Conservation (phyloP, 148 eudicot species). For the Fagopyrum esculentum region DNA sequence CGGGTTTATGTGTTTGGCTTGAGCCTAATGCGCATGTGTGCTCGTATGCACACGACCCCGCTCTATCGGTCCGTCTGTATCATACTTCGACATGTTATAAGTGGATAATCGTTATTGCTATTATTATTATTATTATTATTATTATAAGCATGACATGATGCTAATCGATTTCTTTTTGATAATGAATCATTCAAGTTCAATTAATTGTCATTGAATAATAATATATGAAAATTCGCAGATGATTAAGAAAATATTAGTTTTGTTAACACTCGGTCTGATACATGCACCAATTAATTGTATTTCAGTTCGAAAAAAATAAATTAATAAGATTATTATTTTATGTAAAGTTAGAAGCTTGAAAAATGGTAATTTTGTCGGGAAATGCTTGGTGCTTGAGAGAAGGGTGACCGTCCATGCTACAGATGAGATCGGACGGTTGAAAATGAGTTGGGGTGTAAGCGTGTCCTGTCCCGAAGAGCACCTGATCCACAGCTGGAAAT, state of each 20-base stretch:
- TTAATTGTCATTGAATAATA: background rate
- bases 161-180: background rate
- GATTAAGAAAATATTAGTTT: background rate
- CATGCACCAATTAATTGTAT: background rate
- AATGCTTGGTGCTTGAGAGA: background rate
- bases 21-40: too few species aligned
- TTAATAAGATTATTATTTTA: background rate
- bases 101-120: too few species aligned
- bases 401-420: background rate
- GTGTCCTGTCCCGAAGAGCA: conserved; percentile 1
- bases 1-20: too few species aligned
- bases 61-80: too few species aligned
- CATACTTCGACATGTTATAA: too few species aligned
- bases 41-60: too few species aligned
- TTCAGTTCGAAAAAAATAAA: background rate
- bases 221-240: background rate
- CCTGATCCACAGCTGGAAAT: conserved; percentile 2
- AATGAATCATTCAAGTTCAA: background rate
- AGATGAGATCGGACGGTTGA: background rate
- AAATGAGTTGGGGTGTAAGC: background rate
- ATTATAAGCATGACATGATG: background rate
- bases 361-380: background rate
- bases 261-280: background rate
- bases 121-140: background rate
- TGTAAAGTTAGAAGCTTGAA: background rate